Base-by-base conservation (phyloP, 768 basidiomycete genomes). In the Mycena kentingensis region DNA sequence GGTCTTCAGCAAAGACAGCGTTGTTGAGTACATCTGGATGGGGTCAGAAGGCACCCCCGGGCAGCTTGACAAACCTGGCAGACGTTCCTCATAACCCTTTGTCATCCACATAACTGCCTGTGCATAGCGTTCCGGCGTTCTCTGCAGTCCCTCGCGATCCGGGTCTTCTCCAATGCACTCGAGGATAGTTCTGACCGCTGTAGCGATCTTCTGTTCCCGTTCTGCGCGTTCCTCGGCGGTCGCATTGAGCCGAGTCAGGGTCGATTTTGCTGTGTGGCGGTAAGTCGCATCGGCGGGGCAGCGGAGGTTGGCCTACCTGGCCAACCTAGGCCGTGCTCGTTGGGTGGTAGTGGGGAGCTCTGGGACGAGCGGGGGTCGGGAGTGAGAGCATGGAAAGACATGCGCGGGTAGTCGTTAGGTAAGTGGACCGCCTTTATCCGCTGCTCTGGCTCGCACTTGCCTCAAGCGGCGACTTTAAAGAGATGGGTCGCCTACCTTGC, bases 101-200 rank as follows among this genome's bases (percentile, higher is more conserved):
- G 97, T 98, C 95, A 98, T 97, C 93, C 93, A 98, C 79, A 99
- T 83, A 48, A 99, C 76, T 24, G 97, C 93, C 72, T 98, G 91
- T 21, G 95, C 94, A 70, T 97, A 99, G 32, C 97, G 81, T 61
- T 95, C 91, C 22, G 97, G 97, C 2, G 97, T 99, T 64, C 85
- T 84, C 47, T 87, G 73, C 19, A 99, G 77, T 16, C 97, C 97
- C 67, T 98, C 96, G 29, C 97, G 82, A 68, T 92, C 85, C 5
- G 97, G 97, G 73, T 98, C 97, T 73, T 99, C 97, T 51, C 97
- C 97, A 55, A 99, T 95, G 70, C 94, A 96, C 65, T 98, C 95
- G 39, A 99, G 82, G 39, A 99, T 85, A 31, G 89, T 90, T 50
- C 94, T 84, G 55, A 99, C 87, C 5, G 97, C 97, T 36, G 76